Percentiles rank a stretch among this genome's conserved stretches.
These are phyloP conservation scores for Copromyces sp. DNA, from an alignment of 495 filamentous ascomycete genomes.

Conservation along the genomic window DNA sequence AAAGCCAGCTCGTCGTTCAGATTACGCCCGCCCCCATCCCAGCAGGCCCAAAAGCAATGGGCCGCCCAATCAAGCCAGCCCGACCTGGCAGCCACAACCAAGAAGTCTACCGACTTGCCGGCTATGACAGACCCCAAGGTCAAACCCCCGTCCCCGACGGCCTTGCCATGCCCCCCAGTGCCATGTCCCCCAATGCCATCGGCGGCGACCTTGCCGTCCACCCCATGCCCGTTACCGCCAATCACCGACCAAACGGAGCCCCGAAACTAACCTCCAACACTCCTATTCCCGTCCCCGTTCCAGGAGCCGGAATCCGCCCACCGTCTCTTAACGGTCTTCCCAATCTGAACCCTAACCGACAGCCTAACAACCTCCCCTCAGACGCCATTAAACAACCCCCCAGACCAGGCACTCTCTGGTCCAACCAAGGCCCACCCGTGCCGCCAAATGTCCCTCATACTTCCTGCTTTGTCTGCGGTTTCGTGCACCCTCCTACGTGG, in stretches of 20 bases:
- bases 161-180: background rate
- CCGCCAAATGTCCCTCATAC: background rate
- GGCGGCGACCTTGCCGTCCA: slow-evolving; percentile 2
- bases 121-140: slow-evolving; percentile 1
- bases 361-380: background rate
- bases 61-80: slow-evolving; percentile 3
- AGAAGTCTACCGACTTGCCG: background rate
- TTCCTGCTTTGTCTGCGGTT: slow-evolving; percentile 24
- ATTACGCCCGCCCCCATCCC: background rate
- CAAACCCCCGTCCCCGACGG: background rate
- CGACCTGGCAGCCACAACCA: slow-evolving; percentile 6
- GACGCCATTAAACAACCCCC: background rate
- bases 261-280: background rate
- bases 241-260: background rate
- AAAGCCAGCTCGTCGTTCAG: background rate
- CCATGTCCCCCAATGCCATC: background rate
- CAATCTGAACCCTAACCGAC: background rate
- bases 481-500: slow-evolving; percentile 14
- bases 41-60: background rate
- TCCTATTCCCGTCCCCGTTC: background rate
- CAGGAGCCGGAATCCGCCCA: background rate
- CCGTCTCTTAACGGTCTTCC: background rate
- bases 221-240: background rate
- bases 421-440: background rate
- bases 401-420: background rate